Conservation (phyloP, 2,329 filamentous ascomycete genomes). For the Curvularia sp. region DNA sequence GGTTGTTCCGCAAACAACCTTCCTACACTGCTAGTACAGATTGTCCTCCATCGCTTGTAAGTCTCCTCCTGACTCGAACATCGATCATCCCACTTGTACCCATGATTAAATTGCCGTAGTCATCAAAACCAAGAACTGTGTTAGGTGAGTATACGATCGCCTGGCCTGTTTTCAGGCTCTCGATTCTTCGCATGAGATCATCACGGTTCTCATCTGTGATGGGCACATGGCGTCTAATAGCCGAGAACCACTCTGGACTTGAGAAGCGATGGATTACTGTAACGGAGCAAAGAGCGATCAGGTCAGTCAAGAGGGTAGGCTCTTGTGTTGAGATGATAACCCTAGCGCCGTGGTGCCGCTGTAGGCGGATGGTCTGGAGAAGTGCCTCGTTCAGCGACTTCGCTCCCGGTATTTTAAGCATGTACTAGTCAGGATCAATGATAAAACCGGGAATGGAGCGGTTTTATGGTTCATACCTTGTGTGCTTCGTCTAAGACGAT, state of each 20-base stretch:
- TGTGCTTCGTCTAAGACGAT: slow-evolving; percentile 80
- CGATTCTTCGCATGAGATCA: slow-evolving; percentile 3
- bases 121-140: slow-evolving; percentile 48
- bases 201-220: background rate
- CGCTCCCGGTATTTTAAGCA: slow-evolving; percentile 63
- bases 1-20: background rate
- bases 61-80: slow-evolving; percentile 35
- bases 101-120: slow-evolving; percentile 19
- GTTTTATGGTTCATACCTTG: slow-evolving; percentile 54
- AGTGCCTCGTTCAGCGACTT: slow-evolving; percentile 68
- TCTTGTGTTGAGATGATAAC: slow-evolving; percentile 80
- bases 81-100: slow-evolving; percentile 25
- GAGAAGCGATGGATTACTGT: slow-evolving; percentile 62
- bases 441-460: background rate
- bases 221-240: background rate
- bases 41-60: slow-evolving; percentile 43
- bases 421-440: slow-evolving; percentile 56
- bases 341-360: slow-evolving; percentile 72
- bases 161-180: slow-evolving; percentile 56
- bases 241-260: slow-evolving; percentile 3
- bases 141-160: slow-evolving; percentile 59
- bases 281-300: slow-evolving; percentile 76
- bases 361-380: slow-evolving; percentile 69
- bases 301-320: slow-evolving; percentile 71
- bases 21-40: slow-evolving; percentile 59